Base-by-base conservation (phyloP, 2,329 filamentous ascomycete species). In the Fusarium veterinarium region DNA sequence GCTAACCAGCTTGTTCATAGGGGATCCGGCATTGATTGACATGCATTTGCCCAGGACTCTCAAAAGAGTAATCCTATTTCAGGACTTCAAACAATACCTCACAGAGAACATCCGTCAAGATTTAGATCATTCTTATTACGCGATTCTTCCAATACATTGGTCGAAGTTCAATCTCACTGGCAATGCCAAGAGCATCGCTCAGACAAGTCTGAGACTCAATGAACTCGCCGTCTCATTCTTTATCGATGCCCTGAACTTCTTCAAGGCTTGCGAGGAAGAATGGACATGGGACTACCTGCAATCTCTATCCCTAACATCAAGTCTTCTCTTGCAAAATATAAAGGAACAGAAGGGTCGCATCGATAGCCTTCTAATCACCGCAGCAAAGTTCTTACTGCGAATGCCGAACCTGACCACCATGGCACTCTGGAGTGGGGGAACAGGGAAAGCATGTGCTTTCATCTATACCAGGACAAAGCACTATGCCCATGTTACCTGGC, bases 221-320 rank as follows among this genome's bases (percentile, higher is more conserved):
- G 14, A 61, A 30, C 41, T 61, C 14, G 8, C 17, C 3, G 42
- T 67, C 10, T 67, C 63, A 20, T 67, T 67, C 28, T 10, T 55
- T 13, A 9, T 62, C 33, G 8, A 37, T 9, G 48, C 55, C 3
- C 19, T 12, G 13, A 1, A 55, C 0, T 55, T 61, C 7, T 52
- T 67, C 6, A 0, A 8, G 9, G 19, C 11, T 6, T 67, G 65
- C 0, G 4, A 19, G 1, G 4, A 35, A 44, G 17, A 6, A 35
- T 44, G 63, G 41, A 55, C n/a, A 1, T 61, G 65, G 65, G 1
- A 14, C 23, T 13, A 20, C 2, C 37, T 67, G 1, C 1, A 49
- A 25, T 67, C 25, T 17, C 14, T 67, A 3, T 20, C 46, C 3
- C 55, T 67, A 2, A 67, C 63, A n/a, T 44, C 64, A n/a, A 16